phyloP scores from a whole-genome alignment of 2,329 filamentous ascomycete genomes.

The Thielaviopsis euricoi region DNA sequence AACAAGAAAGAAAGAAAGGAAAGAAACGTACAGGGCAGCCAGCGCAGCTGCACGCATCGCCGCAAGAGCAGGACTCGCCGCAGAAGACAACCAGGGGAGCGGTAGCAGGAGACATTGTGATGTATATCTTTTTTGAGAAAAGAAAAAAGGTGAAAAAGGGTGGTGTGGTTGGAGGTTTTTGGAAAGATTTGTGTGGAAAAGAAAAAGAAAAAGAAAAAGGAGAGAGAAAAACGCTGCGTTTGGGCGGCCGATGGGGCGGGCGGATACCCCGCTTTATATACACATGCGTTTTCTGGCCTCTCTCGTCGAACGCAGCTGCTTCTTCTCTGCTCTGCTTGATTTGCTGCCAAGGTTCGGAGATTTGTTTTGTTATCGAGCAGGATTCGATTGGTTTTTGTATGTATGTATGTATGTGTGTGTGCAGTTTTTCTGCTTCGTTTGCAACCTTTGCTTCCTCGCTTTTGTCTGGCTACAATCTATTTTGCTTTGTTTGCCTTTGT shows the following conservation, averaged over 20 bases:
- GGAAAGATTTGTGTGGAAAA: too few relatives aligned
- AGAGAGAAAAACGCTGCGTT: too few relatives aligned
- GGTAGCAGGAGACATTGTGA: constrained; percentile 23
- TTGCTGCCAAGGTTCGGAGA: constrained; percentile 4
- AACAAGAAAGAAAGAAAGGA: neutral
- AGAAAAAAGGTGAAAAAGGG: too few relatives aligned
- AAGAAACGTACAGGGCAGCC: constrained; percentile 25
- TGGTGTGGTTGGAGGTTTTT: too few relatives aligned
- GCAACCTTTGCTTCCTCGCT: neutral
- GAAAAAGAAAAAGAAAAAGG: too few relatives aligned
- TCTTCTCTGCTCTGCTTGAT: too few relatives aligned
- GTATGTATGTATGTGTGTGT: neutral
- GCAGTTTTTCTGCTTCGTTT: neutral
- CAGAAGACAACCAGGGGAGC: constrained; percentile 23
- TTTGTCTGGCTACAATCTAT: too few relatives aligned
- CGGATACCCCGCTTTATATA: too few relatives aligned
- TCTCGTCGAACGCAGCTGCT: too few relatives aligned
- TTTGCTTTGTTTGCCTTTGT: neutral
- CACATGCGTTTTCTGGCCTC: too few relatives aligned
- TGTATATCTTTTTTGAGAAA: constrained; percentile 7
- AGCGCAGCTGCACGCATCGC: constrained; percentile 25
- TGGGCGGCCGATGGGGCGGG: too few relatives aligned
- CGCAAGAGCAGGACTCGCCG: constrained; percentile 26
- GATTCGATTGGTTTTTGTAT: neutral
- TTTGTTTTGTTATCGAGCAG: constrained; percentile 8